Conservation (phyloP, 2,329 filamentous ascomycete species). For the Beauveria medogensis region DNA sequence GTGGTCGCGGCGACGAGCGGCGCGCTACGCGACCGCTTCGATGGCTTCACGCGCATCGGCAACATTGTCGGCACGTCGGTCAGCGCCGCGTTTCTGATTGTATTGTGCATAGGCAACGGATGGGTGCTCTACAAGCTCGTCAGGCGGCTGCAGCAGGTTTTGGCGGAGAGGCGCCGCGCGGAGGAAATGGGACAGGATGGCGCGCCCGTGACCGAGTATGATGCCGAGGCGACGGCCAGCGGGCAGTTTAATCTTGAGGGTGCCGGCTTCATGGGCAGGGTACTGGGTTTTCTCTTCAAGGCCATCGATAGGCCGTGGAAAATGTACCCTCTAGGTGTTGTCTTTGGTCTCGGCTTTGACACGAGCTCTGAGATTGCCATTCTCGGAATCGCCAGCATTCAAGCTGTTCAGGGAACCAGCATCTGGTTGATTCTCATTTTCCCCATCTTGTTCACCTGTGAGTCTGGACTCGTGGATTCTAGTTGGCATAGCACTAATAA, state of each 20-base stretch:
- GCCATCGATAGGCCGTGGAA: slow-evolving; percentile 78
- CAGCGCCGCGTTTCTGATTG: slow-evolving; percentile 71
- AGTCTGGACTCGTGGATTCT: slow-evolving; percentile 14
- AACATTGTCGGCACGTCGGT: slow-evolving; percentile 86
- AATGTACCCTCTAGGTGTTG: slow-evolving; percentile 83
- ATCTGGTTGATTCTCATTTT: slow-evolving; percentile 95
- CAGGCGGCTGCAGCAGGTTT: slow-evolving; percentile 54
- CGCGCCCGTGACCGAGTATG: slow-evolving; percentile 18
- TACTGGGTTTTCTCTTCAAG: slow-evolving; percentile 70
- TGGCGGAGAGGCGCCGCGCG: slow-evolving; percentile 30
- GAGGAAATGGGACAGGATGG: slow-evolving; percentile 21
- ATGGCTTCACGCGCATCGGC: slow-evolving; percentile 69
- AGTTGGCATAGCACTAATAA: neutral
- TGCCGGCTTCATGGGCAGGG: slow-evolving; percentile 61
- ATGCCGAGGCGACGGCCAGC: slow-evolving; percentile 24
- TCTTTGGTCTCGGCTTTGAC: slow-evolving; percentile 91
- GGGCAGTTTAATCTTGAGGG: slow-evolving; percentile 63
- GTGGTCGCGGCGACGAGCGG: slow-evolving; percentile 87
- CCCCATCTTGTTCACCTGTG: slow-evolving; percentile 78
- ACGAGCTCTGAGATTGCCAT: slow-evolving; percentile 92
- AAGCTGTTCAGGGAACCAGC: slow-evolving; percentile 76
- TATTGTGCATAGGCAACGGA: slow-evolving; percentile 74
- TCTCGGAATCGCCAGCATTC: slow-evolving; percentile 80
- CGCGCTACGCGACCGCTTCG: slow-evolving; percentile 73
- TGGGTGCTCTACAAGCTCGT: slow-evolving; percentile 79